phyloP scores from a whole-genome alignment of 768 basidiomycete genomes.

The Arthromyces matolae region DNA sequence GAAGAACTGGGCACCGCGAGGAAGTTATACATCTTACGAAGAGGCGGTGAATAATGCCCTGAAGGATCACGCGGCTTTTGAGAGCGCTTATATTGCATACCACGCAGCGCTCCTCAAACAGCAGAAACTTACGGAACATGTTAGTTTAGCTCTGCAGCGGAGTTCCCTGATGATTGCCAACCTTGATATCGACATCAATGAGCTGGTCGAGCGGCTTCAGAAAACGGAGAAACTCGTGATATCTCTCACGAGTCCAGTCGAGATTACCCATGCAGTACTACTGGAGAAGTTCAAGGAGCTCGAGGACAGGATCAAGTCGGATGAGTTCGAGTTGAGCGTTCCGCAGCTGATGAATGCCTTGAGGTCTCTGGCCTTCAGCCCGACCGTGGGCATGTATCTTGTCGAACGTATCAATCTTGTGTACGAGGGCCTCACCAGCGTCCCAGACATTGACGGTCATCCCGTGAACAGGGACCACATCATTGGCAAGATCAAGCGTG shows the following conservation, averaged over 20 bases:
- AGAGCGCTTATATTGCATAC: neutral
- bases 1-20: neutral
- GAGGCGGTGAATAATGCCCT: neutral
- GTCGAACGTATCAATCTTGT: neutral
- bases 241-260: neutral
- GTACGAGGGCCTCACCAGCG: neutral
- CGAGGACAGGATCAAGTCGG: neutral
- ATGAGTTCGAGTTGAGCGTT: neutral
- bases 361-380: neutral
- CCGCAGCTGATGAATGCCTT: neutral
- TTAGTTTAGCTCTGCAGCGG: neutral
- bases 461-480: neutral
- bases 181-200: neutral
- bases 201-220: neutral
- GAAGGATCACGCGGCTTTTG: neutral
- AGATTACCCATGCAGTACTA: neutral
- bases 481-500: neutral
- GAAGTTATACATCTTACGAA: neutral
- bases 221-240: neutral
- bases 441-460: neutral
- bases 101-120: neutral
- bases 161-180: neutral
- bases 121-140: neutral
- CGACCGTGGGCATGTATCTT: neutral
- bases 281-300: neutral